These are phyloP conservation scores for Gnomoniopsis sp. DNA, from an alignment of 2,329 filamentous ascomycete genomes.

Conservation along the genomic window DNA sequence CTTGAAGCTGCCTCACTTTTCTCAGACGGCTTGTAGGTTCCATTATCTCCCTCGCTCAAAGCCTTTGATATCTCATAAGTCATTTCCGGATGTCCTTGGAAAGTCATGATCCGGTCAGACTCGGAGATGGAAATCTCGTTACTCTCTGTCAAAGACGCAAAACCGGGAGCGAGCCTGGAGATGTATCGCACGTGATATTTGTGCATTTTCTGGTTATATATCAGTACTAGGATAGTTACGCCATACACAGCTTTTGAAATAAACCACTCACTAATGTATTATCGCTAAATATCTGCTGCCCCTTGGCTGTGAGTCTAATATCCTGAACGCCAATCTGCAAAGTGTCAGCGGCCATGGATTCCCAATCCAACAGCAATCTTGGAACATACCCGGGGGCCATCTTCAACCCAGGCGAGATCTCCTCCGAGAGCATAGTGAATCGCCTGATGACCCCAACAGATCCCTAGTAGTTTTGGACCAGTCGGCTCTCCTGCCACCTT, in stretches of 20 bases:
- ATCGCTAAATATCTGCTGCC: neutral
- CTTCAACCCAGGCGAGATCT: neutral
- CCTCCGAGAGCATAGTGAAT: neutral
- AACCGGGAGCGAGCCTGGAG: neutral
- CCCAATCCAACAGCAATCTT: neutral
- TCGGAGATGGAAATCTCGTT: neutral
- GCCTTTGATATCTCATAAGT: neutral
- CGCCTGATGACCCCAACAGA: slow-evolving; percentile 1
- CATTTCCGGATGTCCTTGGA: slow-evolving; percentile 1
- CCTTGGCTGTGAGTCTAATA: neutral
- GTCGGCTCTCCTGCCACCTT: neutral
- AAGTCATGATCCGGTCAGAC: neutral
- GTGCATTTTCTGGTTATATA: neutral
- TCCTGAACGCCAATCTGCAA: neutral
- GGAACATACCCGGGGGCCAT: neutral
- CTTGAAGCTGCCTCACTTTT: neutral
- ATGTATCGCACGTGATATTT: slow-evolving; percentile 2
- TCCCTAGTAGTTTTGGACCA: neutral
- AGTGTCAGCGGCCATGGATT: neutral
- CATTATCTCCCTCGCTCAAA: neutral
- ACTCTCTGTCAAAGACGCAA: neutral
- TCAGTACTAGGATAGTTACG: neutral
- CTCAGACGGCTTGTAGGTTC: neutral
- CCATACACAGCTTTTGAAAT: neutral
- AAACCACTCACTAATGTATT: neutral